Base-by-base conservation (phyloP, 2,329 filamentous ascomycete genomes). In the Arachnomyces sp. region DNA sequence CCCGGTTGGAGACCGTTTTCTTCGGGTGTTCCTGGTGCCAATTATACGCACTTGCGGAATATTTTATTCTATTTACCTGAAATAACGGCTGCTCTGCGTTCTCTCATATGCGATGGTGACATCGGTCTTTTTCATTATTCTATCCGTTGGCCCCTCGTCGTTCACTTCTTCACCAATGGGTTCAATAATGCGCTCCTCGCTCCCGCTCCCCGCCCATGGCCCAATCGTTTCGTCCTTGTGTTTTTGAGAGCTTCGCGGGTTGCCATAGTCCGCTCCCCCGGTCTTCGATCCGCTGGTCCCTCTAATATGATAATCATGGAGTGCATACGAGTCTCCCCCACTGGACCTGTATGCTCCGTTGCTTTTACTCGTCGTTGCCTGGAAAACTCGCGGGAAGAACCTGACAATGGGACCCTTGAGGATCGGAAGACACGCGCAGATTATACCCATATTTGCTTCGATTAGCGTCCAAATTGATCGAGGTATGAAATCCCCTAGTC, bases 381-480 rank as follows among this genome's bases (percentile, higher is more conserved):
- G 12, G 9, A 34, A 14, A 14, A 34, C 4, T 5, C 32, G 32
- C 16, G 32, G 32, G 32, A 34, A 34, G 12, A 34, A 17, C 14
- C 32, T 34, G 32, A 17, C 14, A 5, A 34, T 12, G 6, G 32
- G 32, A 15, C 32, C 32, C 14, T 34, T 34, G 15, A 34, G 32
- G 31, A 59, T 59, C 3, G 60, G 60, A 8, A 63, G 52, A 38
- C 55, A 63, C 17, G 54, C 57, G 40, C 56, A 61, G 25, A 61
- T 49, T 28, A 64, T 59, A 17, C 53, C 57, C 14, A 53, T 52
- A 45, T 61, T 61, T 44, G 57, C 49, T 45, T 65, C 61, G 8
- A 63, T 37, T 3, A 36, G 46, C 13, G 53, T 56, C 60, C 61
- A 64, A 18, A 59, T 55, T n/a, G 57, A 55, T 2, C 55, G 51